These are phyloP conservation scores for Coriolopsis trogii DNA, from an alignment of 1,284 basidiomycete species.

Conservation along the genomic window DNA sequence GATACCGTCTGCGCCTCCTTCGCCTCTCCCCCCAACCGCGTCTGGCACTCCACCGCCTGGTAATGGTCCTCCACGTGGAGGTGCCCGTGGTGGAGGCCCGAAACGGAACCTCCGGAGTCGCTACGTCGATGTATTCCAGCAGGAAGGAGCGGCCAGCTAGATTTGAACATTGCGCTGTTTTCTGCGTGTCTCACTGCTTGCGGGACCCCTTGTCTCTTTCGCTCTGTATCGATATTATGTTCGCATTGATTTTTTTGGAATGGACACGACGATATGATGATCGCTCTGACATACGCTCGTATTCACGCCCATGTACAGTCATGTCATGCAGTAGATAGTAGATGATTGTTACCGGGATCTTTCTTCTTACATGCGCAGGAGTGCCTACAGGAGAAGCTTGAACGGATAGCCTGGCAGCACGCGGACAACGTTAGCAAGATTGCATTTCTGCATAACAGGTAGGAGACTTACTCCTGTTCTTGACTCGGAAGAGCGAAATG, in stretches of 20 bases:
- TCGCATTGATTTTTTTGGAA: conserved; percentile 7
- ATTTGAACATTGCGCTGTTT: neutral
- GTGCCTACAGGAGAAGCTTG: conserved; percentile 58
- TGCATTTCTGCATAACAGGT: neutral
- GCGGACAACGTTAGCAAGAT: conserved; percentile 3
- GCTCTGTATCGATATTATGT: conserved; percentile 18
- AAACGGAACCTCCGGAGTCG: conserved; percentile 79
- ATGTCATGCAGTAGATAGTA: conserved; percentile 23
- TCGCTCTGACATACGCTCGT: conserved; percentile 12
- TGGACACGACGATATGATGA: conserved; percentile 6
- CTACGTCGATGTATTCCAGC: conserved; percentile 86
- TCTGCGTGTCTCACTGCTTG: conserved; percentile 3
- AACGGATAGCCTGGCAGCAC: conserved; percentile 74
- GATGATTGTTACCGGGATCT: conserved; percentile 16
- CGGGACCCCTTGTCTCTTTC: neutral
- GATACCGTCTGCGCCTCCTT: conserved; percentile 27
- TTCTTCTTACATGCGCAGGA: conserved; percentile 17
- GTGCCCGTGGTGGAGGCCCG: conserved; percentile 63
- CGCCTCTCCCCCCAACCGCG: conserved; percentile 38
- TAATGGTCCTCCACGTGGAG: conserved; percentile 46
- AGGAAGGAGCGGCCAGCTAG: conserved; percentile 38
- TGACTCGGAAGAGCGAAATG: conserved; percentile 88
- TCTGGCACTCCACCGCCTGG: conserved; percentile 39
- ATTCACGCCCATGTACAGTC: conserved; percentile 17
- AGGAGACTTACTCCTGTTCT: conserved; percentile 75